Conservation (phyloP, 345 rosid species). For the Theobroma cacao region DNA sequence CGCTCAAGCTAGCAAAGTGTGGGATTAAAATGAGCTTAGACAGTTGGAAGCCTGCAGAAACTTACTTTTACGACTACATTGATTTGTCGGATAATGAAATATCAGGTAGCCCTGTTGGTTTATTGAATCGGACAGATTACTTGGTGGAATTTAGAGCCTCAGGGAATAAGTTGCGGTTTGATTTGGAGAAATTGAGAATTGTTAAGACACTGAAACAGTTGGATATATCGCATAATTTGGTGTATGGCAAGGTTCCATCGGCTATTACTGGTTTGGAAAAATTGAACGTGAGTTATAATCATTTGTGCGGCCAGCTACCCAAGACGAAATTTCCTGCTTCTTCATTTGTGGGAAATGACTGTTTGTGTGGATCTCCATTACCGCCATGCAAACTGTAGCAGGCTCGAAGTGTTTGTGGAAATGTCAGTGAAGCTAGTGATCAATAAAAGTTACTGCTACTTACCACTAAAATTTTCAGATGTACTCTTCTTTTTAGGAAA, state of each 20-base stretch:
- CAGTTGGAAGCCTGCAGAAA: conserved; percentile 58
- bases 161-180: conserved; percentile 50
- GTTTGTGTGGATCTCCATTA: conserved; percentile 61
- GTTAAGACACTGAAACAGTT: conserved; percentile 41
- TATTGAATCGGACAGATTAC: conserved; percentile 57
- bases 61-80: conserved; percentile 69
- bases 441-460: not conserved
- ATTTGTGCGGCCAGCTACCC: conserved; percentile 72
- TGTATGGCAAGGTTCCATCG: conserved; percentile 54
- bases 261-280: conserved; percentile 38
- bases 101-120: conserved; percentile 46
- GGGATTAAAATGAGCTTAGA: conserved; percentile 60
- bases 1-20: conserved; percentile 68
- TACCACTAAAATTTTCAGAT: not conserved
- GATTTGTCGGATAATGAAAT: conserved; percentile 66
- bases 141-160: conserved; percentile 53
- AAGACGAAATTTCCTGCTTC: conserved; percentile 48
- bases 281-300: conserved; percentile 55
- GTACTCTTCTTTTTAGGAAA: too few relatives aligned
- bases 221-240: conserved; percentile 58
- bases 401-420: not conserved
- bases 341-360: conserved; percentile 45
- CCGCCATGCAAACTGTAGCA: conserved; percentile 39
- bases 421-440: not conserved
- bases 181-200: conserved; percentile 42